A percentile compares a stretch with the other conserved stretches of the same genome.
Evolutionary conservation across 1,139 yeast genomes (phyloP).

Genomic region (Neolecta irregularis): DNA sequence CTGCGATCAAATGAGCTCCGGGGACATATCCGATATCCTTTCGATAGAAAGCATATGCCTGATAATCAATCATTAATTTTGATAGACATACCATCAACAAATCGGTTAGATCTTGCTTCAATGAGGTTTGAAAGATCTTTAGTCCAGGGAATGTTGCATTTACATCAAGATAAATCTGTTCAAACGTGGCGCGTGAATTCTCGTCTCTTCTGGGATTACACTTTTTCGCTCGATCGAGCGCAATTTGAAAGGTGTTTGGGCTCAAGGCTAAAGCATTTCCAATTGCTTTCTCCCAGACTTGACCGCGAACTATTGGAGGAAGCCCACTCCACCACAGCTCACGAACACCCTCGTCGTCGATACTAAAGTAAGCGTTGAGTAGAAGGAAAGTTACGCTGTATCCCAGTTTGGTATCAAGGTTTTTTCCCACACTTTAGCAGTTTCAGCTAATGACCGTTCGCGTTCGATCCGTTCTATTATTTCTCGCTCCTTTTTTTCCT

Average conservation of each 20-base stretch:
- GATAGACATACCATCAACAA: no score
- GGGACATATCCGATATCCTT: constrained; percentile 21
- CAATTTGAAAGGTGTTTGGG: background rate
- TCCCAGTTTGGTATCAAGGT: constrained; percentile 29
- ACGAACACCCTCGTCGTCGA: constrained; percentile 32
- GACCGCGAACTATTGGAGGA: constrained; percentile 34
- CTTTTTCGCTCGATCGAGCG: constrained; percentile 17
- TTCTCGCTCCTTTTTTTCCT: constrained; percentile 24
- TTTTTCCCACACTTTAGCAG: constrained; percentile 32
- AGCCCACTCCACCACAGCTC: constrained; percentile 59
- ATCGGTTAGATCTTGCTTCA: constrained; percentile 24
- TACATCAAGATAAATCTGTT: no score
- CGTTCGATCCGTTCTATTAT: constrained; percentile 19
- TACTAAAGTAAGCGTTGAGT: no score
- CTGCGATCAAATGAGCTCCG: constrained; percentile 25
- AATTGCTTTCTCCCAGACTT: constrained; percentile 34
- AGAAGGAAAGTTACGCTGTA: no score
- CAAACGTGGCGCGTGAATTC: no score
- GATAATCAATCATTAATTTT: no score
- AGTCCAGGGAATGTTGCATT: constrained; percentile 31
- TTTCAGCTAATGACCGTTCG: constrained; percentile 25
- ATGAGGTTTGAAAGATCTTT: constrained; percentile 27
- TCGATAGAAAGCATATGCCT: constrained; percentile 23
- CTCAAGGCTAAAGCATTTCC: background rate
- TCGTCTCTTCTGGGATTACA: no score